Percentiles rank a stretch among this genome's conserved stretches.
These are phyloP conservation scores for Trypethelium eluteriae DNA, from an alignment of 495 filamentous ascomycete genomes.

Conservation along the genomic window DNA sequence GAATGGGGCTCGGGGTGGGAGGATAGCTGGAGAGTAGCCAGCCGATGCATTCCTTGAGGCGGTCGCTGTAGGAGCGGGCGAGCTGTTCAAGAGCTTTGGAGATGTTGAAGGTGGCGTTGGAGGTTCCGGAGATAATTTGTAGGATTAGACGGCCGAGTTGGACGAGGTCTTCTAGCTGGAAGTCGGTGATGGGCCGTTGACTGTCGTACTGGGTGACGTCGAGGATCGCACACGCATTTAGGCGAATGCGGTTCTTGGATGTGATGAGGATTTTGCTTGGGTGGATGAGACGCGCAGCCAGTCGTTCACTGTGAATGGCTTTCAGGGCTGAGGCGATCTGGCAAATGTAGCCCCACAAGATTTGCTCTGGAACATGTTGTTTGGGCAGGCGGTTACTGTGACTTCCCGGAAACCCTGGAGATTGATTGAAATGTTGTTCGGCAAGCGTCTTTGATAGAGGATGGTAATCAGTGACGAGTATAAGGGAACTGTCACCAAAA, in stretches of 20 bases:
- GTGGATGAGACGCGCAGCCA: conserved; percentile 78
- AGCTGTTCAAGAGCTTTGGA: conserved; percentile 63
- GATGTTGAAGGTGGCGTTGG: conserved; percentile 47
- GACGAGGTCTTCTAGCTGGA: conserved; percentile 81
- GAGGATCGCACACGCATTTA: conserved; percentile 77
- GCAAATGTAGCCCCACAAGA: conserved; percentile 85
- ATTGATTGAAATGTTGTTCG: conserved; percentile 64
- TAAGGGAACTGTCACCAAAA: conserved; percentile 89
- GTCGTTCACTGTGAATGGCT: conserved; percentile 68
- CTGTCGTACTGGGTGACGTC: conserved; percentile 77
- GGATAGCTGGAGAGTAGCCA: conserved; percentile 58
- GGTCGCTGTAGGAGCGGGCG: conserved; percentile 59
- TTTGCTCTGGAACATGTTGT: conserved; percentile 59
- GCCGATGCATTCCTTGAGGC: conserved; percentile 63
- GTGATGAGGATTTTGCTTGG: conserved; percentile 78
- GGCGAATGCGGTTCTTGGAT: conserved; percentile 74
- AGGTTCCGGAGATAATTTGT: conserved; percentile 61
- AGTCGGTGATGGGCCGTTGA: conserved; percentile 56
- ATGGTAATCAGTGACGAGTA: conserved; percentile 90
- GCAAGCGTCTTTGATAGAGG: conserved; percentile 82
- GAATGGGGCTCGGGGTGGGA: conserved; percentile 21
- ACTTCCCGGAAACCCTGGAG: conserved; percentile 3
- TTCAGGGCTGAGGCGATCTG: conserved; percentile 87
- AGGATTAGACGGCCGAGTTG: conserved; percentile 80
- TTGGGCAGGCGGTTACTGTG: conserved; percentile 14